Evolutionary conservation across 169 alveolate genomes (phyloP), one percentile per base, ranked within the genome.

Genomic region (Plasmodium fragile): DNA sequence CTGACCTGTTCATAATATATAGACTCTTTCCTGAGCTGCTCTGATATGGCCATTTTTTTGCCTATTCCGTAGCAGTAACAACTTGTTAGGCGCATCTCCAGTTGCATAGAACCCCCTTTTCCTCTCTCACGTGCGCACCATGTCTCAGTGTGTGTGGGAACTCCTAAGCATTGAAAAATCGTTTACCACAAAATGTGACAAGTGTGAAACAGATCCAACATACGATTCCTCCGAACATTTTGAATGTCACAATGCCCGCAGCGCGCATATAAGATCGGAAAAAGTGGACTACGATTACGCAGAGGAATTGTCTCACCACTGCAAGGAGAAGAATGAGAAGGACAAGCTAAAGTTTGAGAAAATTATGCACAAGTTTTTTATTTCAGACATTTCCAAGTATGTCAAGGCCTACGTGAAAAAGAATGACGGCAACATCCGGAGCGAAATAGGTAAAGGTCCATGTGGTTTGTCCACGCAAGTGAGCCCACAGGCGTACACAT

Each of bases 121-220:
- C 25, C 36, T n/a, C 36, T 11, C 13, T 65, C 75, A 65, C 36
- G 36, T 65, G 49, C 43, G 4, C 18, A 82, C n/a, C n/a, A 84
- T 84, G 93, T 72, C 84, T 84, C 93, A 84, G 34, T 84, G 93
- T 84, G 93, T 84, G 45, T 84, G 93, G 93, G 93, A 84, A 84
- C 69, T 84, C 49, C 28, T 84, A 52, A 73, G 93, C 53, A 75
- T 84, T 13, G 93, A 84, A 34, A 84, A 75, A 36, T 84, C 93
- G 53, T 84, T 84, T 52, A 73, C 34, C 53, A 84, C 53, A 25
- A 41, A 72, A 73, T 11, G 72, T 30, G 84, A 84, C 39, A 73
- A 45, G 39, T 36, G 22, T 41, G 80, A 75, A 45, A 73, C 49
- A 32, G 36, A 84, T 39, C n/a, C 59, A 22, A 73, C 25, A 32